Evolutionary conservation across 2,329 filamentous ascomycete genomes (phyloP), one percentile per base, ranked within the genome.

Genomic region (Juglanconis sp.): DNA sequence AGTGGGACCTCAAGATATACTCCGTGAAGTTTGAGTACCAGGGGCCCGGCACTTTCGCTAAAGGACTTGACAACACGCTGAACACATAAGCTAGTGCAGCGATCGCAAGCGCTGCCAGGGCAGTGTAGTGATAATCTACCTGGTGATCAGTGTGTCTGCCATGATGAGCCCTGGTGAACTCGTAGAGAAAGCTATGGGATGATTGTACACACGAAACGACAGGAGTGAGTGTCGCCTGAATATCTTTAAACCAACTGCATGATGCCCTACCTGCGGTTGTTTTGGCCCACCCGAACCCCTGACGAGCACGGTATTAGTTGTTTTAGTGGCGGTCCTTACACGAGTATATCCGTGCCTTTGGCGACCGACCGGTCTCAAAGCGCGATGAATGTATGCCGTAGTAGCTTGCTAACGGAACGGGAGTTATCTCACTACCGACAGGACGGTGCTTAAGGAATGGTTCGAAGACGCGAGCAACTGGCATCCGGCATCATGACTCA

Each of bases 1-100:
- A 32, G 4, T 64, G 56, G 31, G 64, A 65, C n/a, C 56, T 66
- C 1, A 64, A n/a, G 10, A 65, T 58, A 17, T 49, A 2, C 8
- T 59, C 47, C 6, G 66, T 70, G 64, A 65, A 68, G 40, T 63
- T 64, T 2, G 66, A 66, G 57, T 70, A 68, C 68, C 68, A 70
- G 13, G 67, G 66, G 5, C 68, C 68, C 3, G 66, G 68, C 1
- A 69, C 2, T 10, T 61, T 60, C 3, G 56, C 35, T 17, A 59
- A 46, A 32, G 60, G 56, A 17, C 40, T 53, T 11, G 47, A 47
- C 30, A 62, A n/a, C n/a, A 30, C 34, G 13, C n/a, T 53, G 31
- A 56, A 59, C 34, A 53, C 47, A 17, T 53, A 53, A 4, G 51
- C 47, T 11, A 59, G 3, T 10, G 34, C 42, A 4, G 56, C 56